Conservation (phyloP, 805 yeast genomes). For the Myxozyma lipomycoides region DNA sequence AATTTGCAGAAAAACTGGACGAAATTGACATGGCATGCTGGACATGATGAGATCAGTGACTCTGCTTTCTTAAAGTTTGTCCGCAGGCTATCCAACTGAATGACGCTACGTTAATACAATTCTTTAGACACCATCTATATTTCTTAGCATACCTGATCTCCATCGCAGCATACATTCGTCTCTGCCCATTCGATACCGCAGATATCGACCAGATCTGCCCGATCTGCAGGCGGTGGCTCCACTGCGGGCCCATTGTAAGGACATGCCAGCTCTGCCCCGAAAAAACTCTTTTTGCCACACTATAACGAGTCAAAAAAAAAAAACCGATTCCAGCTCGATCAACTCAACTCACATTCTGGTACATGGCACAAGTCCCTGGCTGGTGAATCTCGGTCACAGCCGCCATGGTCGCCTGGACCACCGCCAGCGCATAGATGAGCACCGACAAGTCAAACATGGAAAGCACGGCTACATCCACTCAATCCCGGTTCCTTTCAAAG, state of each 20-base stretch:
- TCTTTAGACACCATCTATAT: neutral
- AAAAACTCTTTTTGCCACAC: conserved; percentile 78
- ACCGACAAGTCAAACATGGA: too few species aligned
- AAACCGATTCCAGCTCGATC: too few species aligned
- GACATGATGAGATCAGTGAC: conserved; percentile 80
- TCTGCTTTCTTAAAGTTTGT: conserved; percentile 69
- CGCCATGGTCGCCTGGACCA: neutral
- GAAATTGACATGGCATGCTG: conserved; percentile 87
- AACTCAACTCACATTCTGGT: conserved; percentile 44
- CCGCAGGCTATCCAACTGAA: conserved; percentile 43
- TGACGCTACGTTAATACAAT: too few species aligned
- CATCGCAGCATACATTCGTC: conserved; percentile 63
- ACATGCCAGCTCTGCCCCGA: conserved; percentile 80
- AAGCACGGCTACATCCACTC: too few species aligned
- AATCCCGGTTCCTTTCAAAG: too few species aligned
- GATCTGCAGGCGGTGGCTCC: conserved; percentile 44
- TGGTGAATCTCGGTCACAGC: conserved; percentile 34
- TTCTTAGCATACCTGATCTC: conserved; percentile 47
- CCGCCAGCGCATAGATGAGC: neutral
- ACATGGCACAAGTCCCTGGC: conserved; percentile 52
- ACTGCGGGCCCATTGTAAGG: conserved; percentile 53
- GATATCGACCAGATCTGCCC: conserved; percentile 47
- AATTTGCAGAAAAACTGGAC: conserved; percentile 76
- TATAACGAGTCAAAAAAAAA: conserved; percentile 10
- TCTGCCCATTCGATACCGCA: conserved; percentile 71